Conservation (phyloP, 352 stramenopile genomes). For the Saprolegnia diclina region DNA sequence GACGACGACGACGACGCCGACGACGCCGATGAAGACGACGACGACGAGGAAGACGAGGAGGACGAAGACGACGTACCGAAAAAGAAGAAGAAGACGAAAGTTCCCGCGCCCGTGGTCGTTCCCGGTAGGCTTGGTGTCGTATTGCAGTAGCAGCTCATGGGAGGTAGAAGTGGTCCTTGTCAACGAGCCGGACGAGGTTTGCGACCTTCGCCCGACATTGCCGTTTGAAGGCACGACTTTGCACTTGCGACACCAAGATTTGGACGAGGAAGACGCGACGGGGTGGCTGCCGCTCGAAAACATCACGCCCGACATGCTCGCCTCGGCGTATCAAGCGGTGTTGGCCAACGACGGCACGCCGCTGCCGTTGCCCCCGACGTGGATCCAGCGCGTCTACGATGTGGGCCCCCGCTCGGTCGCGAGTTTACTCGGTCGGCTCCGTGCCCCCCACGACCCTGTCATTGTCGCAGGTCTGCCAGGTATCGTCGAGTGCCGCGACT, state of each 20-base stretch:
- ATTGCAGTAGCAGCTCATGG: neutral
- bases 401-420: neutral
- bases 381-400: slow-evolving; percentile 8
- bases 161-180: neutral
- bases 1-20: slow-evolving; percentile 34
- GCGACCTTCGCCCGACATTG: neutral
- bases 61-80: slow-evolving; percentile 25
- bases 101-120: neutral
- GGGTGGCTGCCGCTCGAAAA: slow-evolving; percentile 10
- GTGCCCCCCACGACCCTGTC: neutral
- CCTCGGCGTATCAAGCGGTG: neutral
- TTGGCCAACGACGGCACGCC: neutral
- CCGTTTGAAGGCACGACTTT: slow-evolving; percentile 9
- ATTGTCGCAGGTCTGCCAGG: slow-evolving; percentile 9
- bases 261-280: neutral
- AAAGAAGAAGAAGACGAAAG: slow-evolving; percentile 26
- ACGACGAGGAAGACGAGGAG: slow-evolving; percentile 29
- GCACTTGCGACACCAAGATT: neutral
- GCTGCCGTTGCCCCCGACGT: neutral
- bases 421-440: neutral
- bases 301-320: neutral
- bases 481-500: slow-evolving; percentile 13
- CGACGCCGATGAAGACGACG: slow-evolving; percentile 4
- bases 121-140: neutral
- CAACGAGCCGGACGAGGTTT: neutral